A percentile compares a stretch with the other conserved stretches of the same genome.
Conservation (phyloP, 2,329 filamentous ascomycete genomes). For the Fusarium circinatum region DNA sequence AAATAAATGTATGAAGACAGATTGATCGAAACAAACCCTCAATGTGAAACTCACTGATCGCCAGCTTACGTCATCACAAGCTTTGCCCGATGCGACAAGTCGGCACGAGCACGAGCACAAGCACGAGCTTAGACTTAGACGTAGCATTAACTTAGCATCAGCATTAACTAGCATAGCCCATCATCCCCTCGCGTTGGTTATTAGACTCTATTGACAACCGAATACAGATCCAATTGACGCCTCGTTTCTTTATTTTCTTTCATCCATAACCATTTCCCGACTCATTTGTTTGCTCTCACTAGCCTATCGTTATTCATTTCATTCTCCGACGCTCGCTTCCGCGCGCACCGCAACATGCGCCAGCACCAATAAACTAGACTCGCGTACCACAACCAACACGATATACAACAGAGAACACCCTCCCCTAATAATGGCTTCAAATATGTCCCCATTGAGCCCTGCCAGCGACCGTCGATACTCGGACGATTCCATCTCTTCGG, state of each 20-base stretch:
- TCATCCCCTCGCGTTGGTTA: slow-evolving; percentile 13
- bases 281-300: slow-evolving; percentile 9
- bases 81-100: slow-evolving; percentile 29
- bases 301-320: slow-evolving; percentile 16
- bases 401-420: slow-evolving; percentile 5
- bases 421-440: slow-evolving; percentile 27
- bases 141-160: background rate
- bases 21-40: background rate
- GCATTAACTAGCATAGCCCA: background rate
- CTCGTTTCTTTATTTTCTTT: slow-evolving; percentile 16
- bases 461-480: slow-evolving; percentile 49
- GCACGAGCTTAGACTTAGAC: background rate
- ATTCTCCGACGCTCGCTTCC: slow-evolving; percentile 11
- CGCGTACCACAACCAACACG: background rate
- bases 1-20: background rate
- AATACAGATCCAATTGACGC: slow-evolving; percentile 29
- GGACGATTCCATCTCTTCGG: slow-evolving; percentile 73
- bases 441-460: slow-evolving; percentile 23
- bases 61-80: slow-evolving; percentile 41
- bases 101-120: slow-evolving; percentile 32
- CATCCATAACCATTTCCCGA: background rate
- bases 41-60: background rate
- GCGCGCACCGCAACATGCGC: slow-evolving; percentile 32
- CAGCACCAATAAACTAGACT: slow-evolving; percentile 15
- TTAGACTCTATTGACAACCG: slow-evolving; percentile 39